phyloP scores from a whole-genome alignment of 1,284 basidiomycete genomes.

The Blastosporella zonata region DNA sequence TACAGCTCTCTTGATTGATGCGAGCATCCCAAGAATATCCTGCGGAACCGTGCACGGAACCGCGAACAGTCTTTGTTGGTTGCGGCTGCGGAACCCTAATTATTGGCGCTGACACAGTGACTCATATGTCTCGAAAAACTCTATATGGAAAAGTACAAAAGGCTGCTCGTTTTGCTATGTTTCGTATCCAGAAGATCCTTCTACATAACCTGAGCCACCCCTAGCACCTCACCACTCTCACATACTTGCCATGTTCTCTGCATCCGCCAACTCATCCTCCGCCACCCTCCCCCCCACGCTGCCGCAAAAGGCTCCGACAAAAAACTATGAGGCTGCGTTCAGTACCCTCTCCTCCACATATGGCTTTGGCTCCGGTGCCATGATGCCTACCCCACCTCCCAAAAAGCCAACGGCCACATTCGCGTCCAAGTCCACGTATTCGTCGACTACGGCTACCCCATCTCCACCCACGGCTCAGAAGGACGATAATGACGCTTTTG shows the following conservation, averaged over 20 bases:
- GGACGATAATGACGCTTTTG: slow-evolving; percentile 21
- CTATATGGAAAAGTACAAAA: not conserved
- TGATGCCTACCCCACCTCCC: not conserved
- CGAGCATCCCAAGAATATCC: not conserved
- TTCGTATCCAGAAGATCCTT: not conserved
- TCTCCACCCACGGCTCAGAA: slow-evolving; percentile 11
- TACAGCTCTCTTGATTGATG: too few species aligned
- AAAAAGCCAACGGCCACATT: not conserved
- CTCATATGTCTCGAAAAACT: not conserved
- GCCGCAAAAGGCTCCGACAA: slow-evolving; percentile 3
- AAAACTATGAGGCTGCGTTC: slow-evolving; percentile 21
- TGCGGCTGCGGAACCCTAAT: too few species aligned
- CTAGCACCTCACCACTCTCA: not conserved
- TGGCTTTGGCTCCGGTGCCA: slow-evolving; percentile 14
- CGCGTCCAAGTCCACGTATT: not conserved
- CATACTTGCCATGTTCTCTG: slow-evolving; percentile 9
- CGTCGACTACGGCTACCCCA: not conserved
- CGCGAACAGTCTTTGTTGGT: not conserved
- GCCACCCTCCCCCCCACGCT: slow-evolving; percentile 4
- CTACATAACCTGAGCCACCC: not conserved
- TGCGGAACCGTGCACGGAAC: not conserved
- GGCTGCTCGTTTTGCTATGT: not conserved
- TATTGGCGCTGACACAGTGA: not conserved
- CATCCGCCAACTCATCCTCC: slow-evolving; percentile 12
- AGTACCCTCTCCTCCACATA: slow-evolving; percentile 18